These are phyloP conservation scores for Globisporangium takayamanum DNA, from an alignment of 352 stramenopile species.

Conservation along the genomic window DNA sequence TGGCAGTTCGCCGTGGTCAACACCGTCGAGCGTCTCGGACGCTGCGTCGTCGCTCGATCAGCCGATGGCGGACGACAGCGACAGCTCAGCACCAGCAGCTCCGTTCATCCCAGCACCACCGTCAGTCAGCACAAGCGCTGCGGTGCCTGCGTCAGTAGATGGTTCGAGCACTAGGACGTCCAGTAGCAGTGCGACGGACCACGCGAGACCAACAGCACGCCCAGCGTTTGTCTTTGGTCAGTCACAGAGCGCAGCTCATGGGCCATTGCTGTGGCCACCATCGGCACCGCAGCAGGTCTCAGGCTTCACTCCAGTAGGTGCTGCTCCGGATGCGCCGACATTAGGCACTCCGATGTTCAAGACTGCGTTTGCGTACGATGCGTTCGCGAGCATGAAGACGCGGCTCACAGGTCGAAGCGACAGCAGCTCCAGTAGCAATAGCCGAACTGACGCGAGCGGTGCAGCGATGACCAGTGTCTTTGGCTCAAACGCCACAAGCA, in stretches of 20 bases:
- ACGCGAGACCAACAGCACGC: too few species aligned
- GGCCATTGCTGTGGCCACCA: too few species aligned
- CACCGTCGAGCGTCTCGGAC: not conserved
- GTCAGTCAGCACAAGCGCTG: too few species aligned
- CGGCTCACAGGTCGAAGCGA: conserved; percentile 1
- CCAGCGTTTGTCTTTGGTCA: too few species aligned
- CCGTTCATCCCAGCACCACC: not conserved
- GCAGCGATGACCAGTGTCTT: conserved; percentile 8
- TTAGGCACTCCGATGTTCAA: conserved; percentile 1
- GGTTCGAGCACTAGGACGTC: too few species aligned
- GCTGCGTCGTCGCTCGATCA: not conserved
- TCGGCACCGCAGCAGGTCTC: not conserved
- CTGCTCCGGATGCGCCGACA: not conserved
- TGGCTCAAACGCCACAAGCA: not conserved
- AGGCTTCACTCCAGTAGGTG: not conserved
- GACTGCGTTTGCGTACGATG: conserved; percentile 13
- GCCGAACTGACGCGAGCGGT: not conserved
- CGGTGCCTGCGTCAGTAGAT: too few species aligned
- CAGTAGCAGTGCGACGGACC: too few species aligned
- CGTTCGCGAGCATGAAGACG: conserved; percentile 13
- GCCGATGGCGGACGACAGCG: not conserved
- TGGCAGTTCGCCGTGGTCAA: not conserved
- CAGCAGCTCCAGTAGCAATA: not conserved
- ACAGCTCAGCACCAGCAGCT: not conserved
- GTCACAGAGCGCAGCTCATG: too few species aligned